Conservation (phyloP, 257 asterid genomes). For the Thymus mandschuricus region DNA sequence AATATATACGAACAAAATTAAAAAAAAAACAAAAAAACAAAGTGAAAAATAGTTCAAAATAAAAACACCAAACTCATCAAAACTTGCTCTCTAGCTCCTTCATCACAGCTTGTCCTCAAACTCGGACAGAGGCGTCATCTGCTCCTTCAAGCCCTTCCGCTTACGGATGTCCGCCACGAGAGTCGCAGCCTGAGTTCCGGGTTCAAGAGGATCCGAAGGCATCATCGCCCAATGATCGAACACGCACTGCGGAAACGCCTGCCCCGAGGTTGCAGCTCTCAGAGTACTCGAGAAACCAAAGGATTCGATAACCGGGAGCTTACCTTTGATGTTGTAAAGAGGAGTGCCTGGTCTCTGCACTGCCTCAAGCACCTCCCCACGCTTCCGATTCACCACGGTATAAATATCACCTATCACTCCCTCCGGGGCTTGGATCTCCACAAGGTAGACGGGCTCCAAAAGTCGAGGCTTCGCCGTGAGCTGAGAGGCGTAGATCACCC, state of each 20-base stretch:
- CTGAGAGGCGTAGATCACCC: neutral
- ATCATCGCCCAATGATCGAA: constrained; percentile 7
- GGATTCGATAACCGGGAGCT: neutral
- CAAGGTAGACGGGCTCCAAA: neutral
- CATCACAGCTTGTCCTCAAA: constrained; percentile 3
- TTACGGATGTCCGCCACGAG: neutral
- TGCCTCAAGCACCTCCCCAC: neutral
- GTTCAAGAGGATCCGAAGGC: neutral
- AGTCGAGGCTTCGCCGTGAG: constrained; percentile 4
- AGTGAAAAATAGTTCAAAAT: no score
- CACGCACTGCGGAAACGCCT: constrained; percentile 8
- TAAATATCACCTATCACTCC: neutral
- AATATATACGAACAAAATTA: no score
- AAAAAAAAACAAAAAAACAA: no score
- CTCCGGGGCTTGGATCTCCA: constrained; percentile 1
- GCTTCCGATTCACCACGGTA: neutral
- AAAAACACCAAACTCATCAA: no score
- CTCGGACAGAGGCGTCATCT: constrained; percentile 7
- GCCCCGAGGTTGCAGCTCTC: constrained; percentile 7
- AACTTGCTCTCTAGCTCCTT: no score
- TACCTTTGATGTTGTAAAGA: neutral
- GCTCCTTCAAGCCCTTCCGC: constrained; percentile 8
- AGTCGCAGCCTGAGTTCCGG: neutral
- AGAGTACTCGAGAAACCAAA: constrained; percentile 1
- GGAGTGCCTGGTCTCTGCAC: constrained; percentile 6